Base-by-base conservation (phyloP, 1,139 yeast species). In the Candida sojae region DNA sequence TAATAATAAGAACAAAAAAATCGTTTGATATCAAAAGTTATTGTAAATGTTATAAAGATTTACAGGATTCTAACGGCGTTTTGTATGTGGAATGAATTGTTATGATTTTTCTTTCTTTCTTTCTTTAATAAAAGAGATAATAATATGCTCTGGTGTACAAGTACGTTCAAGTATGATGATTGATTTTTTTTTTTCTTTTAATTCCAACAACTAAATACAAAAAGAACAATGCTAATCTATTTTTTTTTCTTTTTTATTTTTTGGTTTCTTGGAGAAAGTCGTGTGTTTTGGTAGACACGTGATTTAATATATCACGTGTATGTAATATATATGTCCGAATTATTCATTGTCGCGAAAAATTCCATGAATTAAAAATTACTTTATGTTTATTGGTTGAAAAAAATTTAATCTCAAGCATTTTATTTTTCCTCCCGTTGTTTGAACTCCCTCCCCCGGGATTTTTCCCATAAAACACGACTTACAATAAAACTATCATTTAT, bases 371-470 rank as follows among this genome's bases (percentile, higher is more conserved):
- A 32, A 31, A 40, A 40, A 40, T 40, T 40, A 40, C 37, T 11
- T 7, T 12, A n/a, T 3, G 17, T 40, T 32, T 43, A 45, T 45
- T 45, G 47, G 47, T 21, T 45, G 34, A 32, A 45, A 35, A n/a
- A 17, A 17, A 2, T 17, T 17, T 17, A 17, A 17, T 17, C 21
- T 17, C 21, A 17, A 17, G 21, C 21, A 17, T 17, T 17, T 35
- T 7, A 3, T 26, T 26, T 26, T 26, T 26, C 29, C 29, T 8
- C 29, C 29, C 29, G 29, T 26, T 8, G 29, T 26, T 25, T 25
- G 28, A 25, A 7, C n/a, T n/a, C 5, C 5, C 33, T 23, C 30
- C 43, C 43, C 43, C 43, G 43, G 43, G 43, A 32, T 40, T 40
- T 40, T 21, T n/a, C 30, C 35, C 35, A 23, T 13, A 13, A 35